Percentiles rank a stretch among this genome's conserved stretches.
Evolutionary conservation across 306 rosid genomes (phyloP).

Genomic region (Nissolia schottii): DNA sequence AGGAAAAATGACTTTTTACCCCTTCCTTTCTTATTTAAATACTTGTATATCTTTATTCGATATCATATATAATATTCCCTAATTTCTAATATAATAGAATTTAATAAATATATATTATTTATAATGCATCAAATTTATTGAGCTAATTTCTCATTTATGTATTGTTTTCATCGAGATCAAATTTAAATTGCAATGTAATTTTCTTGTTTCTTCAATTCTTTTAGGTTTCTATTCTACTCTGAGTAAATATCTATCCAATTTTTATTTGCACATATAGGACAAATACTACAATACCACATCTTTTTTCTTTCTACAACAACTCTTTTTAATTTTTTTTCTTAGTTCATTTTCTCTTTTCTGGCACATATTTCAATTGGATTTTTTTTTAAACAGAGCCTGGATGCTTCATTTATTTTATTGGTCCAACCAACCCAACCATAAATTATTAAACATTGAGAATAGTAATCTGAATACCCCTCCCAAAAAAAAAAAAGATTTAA

Average conservation of each 20-base stretch:
- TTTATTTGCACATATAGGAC: neutral
- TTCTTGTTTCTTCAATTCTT: neutral
- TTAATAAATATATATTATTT: neutral
- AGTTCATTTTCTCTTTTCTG: neutral
- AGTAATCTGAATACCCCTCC: too few species aligned
- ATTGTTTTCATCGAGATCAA: neutral
- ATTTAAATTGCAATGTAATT: neutral
- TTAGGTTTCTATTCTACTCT: neutral
- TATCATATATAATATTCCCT: too few species aligned
- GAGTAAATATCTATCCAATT: neutral
- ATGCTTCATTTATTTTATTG: too few species aligned
- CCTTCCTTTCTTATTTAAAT: too few species aligned
- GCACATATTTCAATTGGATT: too few species aligned
- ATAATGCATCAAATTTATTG: neutral
- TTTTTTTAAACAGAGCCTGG: too few species aligned
- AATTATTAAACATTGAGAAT: too few species aligned
- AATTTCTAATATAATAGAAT: too few species aligned
- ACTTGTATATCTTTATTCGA: too few species aligned
- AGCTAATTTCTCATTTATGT: neutral
- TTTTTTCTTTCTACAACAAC: neutral
- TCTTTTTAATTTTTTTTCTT: neutral
- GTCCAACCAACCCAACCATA: too few species aligned
- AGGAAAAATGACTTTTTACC: too few species aligned
- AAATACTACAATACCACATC: neutral
- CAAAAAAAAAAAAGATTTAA: too few species aligned